Percentiles rank a stretch among this genome's conserved stretches.
Evolutionary conservation across 2,329 filamentous ascomycete species (phyloP).

Genomic region (Colletotrichum sp.): DNA sequence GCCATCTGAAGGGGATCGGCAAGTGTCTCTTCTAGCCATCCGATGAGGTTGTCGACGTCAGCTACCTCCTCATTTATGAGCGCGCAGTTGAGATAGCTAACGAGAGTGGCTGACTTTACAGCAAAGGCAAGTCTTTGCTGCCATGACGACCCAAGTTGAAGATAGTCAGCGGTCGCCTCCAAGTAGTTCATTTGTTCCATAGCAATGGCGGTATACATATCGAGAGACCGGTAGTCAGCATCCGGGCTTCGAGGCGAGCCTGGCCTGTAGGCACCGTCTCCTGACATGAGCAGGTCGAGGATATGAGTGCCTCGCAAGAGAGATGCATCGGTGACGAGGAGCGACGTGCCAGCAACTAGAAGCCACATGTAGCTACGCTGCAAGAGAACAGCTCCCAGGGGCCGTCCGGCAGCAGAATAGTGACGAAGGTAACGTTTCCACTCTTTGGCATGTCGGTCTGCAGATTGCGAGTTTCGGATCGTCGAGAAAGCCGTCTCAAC

Average conservation of each 20-base stretch:
- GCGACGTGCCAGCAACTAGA: slow-evolving; percentile 77
- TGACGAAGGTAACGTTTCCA: slow-evolving; percentile 89
- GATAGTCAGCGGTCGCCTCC: slow-evolving; percentile 88
- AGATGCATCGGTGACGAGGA: slow-evolving; percentile 70
- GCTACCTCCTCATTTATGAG: slow-evolving; percentile 82
- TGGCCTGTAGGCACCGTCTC: slow-evolving; percentile 51
- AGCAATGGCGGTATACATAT: slow-evolving; percentile 73
- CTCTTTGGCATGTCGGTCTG: slow-evolving; percentile 72
- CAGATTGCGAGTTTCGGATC: slow-evolving; percentile 77
- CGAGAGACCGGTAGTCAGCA: slow-evolving; percentile 60
- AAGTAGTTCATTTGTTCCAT: slow-evolving; percentile 84
- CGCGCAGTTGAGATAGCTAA: slow-evolving; percentile 85
- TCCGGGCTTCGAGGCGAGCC: slow-evolving; percentile 47
- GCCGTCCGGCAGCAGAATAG: slow-evolving; percentile 79
- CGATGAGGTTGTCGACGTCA: slow-evolving; percentile 78
- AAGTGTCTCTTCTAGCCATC: slow-evolving; percentile 85
- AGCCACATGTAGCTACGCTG: slow-evolving; percentile 89
- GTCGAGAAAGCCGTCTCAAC: slow-evolving; percentile 91
- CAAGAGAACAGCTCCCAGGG: slow-evolving; percentile 88
- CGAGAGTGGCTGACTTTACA: slow-evolving; percentile 82
- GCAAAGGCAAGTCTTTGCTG: slow-evolving; percentile 87
- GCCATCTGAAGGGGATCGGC: slow-evolving; percentile 82
- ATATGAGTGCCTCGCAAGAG: slow-evolving; percentile 67
- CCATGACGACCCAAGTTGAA: slow-evolving; percentile 82
- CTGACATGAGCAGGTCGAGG: slow-evolving; percentile 74